Evolutionary conservation across 169 alveolate genomes (phyloP), one percentile per base, ranked within the genome.

Genomic region (Eimeria mitis): DNA sequence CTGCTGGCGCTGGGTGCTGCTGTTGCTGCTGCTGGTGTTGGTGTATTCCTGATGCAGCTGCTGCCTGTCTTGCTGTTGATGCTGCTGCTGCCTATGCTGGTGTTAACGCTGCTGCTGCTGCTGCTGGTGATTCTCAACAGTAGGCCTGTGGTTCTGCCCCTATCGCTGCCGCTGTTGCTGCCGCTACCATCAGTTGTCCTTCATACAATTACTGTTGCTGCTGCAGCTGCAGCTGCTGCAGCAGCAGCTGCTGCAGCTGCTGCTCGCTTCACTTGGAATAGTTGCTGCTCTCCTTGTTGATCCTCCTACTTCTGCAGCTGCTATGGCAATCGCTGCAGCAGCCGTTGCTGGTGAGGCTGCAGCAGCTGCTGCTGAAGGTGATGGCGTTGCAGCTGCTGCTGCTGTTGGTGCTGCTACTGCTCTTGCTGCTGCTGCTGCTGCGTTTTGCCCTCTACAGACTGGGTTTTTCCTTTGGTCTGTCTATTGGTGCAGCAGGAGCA

Each of bases 41-140:
- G n/a, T n/a, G 31, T 8, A 56, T 34, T 13, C 84, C 56, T 75
- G 84, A 23, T 75, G 84, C 37, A 13, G 84, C 84, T 75, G 84
- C 84, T 44, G 59, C 84, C 37, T 7, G 34, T 75, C n/a, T 56
- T 75, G 34, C 28, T 9, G 49, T 6, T 65, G 42, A 7, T 65
- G 75, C 75, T 65, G 75, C 40, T 65, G 28, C 70, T 19, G 42
- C 1, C 25, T 25, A 71, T 71, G 81, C 54, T 40, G 49, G 37
- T 31, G 54, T 68, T 68, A 28, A 19, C n/a, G 78, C 19, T 34
- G n/a, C 56, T 75, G 85, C 56, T 34, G 88, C 5, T 78, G 88
- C 34, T 7, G 61, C 63, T 2, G 88, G 44, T 37, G 65, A 47
- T 19, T 3, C 7, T 14, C 47, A 71, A 40, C 81, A 71, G 81